A percentile compares a stretch with the other conserved stretches of the same genome.
These are phyloP conservation scores for Furcasterigmium furcatum DNA, from an alignment of 2,329 filamentous ascomycete genomes.

Conservation along the genomic window DNA sequence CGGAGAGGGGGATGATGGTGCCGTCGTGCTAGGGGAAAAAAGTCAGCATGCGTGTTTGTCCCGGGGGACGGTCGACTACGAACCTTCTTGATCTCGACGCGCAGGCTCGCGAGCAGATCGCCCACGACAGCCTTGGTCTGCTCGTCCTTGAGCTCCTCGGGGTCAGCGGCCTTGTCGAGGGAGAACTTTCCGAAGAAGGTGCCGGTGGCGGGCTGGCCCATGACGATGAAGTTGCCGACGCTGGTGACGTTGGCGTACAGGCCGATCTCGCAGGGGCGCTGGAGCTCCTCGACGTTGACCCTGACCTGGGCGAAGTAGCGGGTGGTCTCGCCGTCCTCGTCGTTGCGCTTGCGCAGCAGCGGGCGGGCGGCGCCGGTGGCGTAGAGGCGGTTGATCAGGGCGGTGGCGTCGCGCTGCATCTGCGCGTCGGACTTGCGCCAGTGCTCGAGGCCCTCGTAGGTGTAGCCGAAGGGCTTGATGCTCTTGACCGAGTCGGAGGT, in stretches of 20 bases:
- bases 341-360: background rate
- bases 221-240: background rate
- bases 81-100: constrained; percentile 26
- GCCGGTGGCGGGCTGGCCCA: constrained; percentile 10
- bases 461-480: constrained; percentile 31
- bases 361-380: constrained; percentile 4
- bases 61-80: constrained; percentile 1
- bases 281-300: constrained; percentile 22
- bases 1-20: constrained; percentile 4
- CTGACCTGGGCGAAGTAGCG: constrained; percentile 32
- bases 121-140: background rate
- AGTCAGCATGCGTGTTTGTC: background rate
- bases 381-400: constrained; percentile 29
- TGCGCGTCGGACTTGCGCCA: constrained; percentile 24
- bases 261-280: constrained; percentile 5
- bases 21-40: constrained; percentile 26
- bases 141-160: background rate
- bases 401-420: constrained; percentile 23
- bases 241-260: constrained; percentile 10
- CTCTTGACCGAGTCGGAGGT: constrained; percentile 30
- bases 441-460: constrained; percentile 21
- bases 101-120: background rate
- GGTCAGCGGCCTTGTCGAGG: constrained; percentile 2
- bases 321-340: background rate
- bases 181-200: constrained; percentile 3